A percentile compares a stretch with the other conserved stretches of the same genome.
Evolutionary conservation across 2,329 filamentous ascomycete species (phyloP).

Genomic region (Aciculosporium take): DNA sequence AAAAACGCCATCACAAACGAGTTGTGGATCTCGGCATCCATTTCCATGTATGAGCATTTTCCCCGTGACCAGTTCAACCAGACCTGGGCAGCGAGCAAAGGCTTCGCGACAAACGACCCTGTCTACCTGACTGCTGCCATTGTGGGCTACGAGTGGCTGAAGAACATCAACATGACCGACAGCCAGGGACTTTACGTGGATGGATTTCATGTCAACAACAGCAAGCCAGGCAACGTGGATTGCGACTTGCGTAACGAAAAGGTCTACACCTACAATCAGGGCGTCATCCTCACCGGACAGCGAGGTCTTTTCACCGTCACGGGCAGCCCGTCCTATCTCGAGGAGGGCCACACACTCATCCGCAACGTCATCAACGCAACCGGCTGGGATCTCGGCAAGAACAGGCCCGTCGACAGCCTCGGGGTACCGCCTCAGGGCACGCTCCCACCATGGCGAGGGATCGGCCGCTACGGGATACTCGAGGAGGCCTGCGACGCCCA

Average conservation of each 20-base stretch:
- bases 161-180: slow-evolving; percentile 68
- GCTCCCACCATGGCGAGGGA: slow-evolving; percentile 51
- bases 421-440: slow-evolving; percentile 17
- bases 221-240: slow-evolving; percentile 47
- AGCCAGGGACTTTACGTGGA: slow-evolving; percentile 62
- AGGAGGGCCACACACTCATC: slow-evolving; percentile 68
- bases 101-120: slow-evolving; percentile 32
- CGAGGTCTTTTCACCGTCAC: slow-evolving; percentile 70
- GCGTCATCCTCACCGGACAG: slow-evolving; percentile 70
- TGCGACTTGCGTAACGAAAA: slow-evolving; percentile 76
- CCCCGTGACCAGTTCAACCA: slow-evolving; percentile 64
- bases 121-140: slow-evolving; percentile 60
- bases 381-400: slow-evolving; percentile 47
- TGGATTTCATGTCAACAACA: slow-evolving; percentile 67
- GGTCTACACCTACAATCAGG: slow-evolving; percentile 95
- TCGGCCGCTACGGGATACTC: slow-evolving; percentile 66
- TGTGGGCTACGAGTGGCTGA: slow-evolving; percentile 70
- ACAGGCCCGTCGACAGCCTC: slow-evolving; percentile 28
- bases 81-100: slow-evolving; percentile 37
- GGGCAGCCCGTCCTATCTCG: slow-evolving; percentile 53
- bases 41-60: slow-evolving; percentile 81
- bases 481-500: slow-evolving; percentile 71
- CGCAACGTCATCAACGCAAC: slow-evolving; percentile 62
- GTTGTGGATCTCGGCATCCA: slow-evolving; percentile 70
- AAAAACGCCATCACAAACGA: slow-evolving; percentile 97